Conservation (phyloP, 108 stramenopile genomes). For the Nannochloropsis gaditana region DNA sequence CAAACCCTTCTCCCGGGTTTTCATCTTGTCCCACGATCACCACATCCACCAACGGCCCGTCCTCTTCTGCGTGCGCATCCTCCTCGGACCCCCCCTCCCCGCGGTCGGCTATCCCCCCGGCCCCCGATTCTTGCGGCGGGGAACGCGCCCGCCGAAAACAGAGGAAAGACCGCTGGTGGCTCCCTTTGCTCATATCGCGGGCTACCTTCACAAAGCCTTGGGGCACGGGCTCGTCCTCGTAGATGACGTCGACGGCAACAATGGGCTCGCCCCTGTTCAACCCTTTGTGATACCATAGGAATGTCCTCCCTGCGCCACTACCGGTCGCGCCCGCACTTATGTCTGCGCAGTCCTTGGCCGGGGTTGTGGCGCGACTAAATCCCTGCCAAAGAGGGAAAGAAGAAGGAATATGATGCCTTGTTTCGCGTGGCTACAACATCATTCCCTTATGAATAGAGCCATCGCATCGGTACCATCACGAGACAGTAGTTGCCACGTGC, state of each 20-base stretch:
- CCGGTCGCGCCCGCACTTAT: background rate
- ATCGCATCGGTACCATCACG: too few relatives aligned
- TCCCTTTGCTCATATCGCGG: background rate
- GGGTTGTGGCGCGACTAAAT: constrained; percentile 15
- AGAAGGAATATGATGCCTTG: too few relatives aligned
- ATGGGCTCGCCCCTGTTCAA: background rate
- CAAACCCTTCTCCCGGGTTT: background rate
- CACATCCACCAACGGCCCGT: background rate
- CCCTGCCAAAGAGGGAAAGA: background rate
- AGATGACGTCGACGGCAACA: background rate
- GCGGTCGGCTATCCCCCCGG: background rate
- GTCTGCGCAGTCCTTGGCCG: background rate
- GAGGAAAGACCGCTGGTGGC: background rate
- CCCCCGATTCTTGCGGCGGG: background rate
- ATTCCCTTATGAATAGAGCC: too few relatives aligned
- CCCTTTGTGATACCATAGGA: constrained; percentile 3
- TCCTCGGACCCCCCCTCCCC: background rate
- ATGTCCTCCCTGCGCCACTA: background rate
- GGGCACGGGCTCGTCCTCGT: background rate
- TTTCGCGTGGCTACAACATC: too few relatives aligned
- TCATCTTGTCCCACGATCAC: background rate
- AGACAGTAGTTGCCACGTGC: too few relatives aligned
- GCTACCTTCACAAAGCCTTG: background rate
- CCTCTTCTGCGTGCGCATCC: background rate
- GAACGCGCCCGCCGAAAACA: background rate